Evolutionary conservation across 768 basidiomycete genomes (phyloP).

Genomic region (Calocera cornea): DNA sequence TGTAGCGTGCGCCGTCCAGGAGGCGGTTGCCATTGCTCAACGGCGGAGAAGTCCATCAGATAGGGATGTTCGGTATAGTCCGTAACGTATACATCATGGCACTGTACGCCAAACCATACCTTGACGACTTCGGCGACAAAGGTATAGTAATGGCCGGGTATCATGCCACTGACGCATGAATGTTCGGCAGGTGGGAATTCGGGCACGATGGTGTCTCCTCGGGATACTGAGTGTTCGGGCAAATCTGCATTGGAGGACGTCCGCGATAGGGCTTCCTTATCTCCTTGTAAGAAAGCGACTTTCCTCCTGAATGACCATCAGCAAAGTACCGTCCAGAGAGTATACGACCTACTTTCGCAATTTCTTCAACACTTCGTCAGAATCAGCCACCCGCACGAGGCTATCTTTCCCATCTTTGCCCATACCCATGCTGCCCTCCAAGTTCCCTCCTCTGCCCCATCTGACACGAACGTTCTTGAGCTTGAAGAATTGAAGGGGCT

Average conservation of each 20-base stretch:
- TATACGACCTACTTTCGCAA: neutral
- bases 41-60: neutral
- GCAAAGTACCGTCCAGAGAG: neutral
- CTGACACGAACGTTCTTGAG: neutral
- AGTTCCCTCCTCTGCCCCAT: neutral
- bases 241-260: neutral
- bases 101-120: neutral
- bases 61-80: conserved; percentile 1
- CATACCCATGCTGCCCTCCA: neutral
- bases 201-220: neutral
- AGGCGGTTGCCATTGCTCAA: neutral
- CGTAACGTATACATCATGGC: neutral
- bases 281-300: neutral
- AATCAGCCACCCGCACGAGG: neutral
- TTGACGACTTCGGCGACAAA: neutral
- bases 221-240: neutral
- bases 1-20: neutral
- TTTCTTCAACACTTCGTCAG: neutral
- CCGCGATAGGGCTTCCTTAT: neutral
- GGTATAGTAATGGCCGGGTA: neutral
- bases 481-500: neutral
- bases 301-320: neutral
- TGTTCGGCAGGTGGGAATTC: neutral
- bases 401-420: neutral
- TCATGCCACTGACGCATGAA: neutral